phyloP scores from a whole-genome alignment of 2,329 filamentous ascomycete genomes.

The Curvularia lunata region DNA sequence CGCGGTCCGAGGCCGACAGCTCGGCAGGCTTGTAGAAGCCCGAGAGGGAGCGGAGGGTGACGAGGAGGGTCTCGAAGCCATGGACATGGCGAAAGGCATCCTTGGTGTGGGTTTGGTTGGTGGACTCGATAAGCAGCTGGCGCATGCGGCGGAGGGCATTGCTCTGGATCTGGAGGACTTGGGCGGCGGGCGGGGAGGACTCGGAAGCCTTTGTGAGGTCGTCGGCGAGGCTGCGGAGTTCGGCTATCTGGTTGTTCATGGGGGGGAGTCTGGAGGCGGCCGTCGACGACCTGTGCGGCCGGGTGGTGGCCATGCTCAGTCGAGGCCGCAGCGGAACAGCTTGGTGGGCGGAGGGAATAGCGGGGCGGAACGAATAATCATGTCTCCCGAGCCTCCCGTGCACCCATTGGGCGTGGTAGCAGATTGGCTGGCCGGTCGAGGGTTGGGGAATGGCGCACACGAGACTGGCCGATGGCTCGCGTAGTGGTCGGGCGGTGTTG shows the following conservation, averaged over 20 bases:
- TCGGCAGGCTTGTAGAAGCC: conserved; percentile 76
- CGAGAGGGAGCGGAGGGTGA: conserved; percentile 72
- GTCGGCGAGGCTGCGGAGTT: conserved; percentile 48
- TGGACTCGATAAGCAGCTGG: conserved; percentile 65
- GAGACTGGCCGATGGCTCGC: conserved; percentile 9
- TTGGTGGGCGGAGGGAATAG: conserved; percentile 27
- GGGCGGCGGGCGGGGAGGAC: conserved; percentile 34
- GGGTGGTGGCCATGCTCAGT: conserved; percentile 45
- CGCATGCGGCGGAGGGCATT: conserved; percentile 69
- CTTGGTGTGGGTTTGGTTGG: conserved; percentile 62
- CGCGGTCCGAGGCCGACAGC: conserved; percentile 67
- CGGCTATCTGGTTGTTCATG: conserved; percentile 60
- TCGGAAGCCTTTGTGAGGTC: conserved; percentile 45
- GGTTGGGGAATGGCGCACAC: conserved; percentile 5
- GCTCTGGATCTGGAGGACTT: conserved; percentile 47
- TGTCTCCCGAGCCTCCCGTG: conserved; percentile 31
- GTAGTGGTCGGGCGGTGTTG: conserved; percentile 5
- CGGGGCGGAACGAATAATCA: conserved; percentile 33
- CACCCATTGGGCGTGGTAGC: conserved; percentile 16
- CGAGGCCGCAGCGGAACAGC: conserved; percentile 36
- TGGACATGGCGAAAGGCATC: conserved; percentile 82
- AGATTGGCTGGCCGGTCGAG: not conserved
- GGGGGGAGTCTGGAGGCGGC: conserved; percentile 53
- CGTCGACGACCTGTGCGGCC: conserved; percentile 48
- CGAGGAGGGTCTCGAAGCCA: conserved; percentile 78